Conservation (phyloP, 352 stramenopile genomes). For the Pythium periplocum region DNA sequence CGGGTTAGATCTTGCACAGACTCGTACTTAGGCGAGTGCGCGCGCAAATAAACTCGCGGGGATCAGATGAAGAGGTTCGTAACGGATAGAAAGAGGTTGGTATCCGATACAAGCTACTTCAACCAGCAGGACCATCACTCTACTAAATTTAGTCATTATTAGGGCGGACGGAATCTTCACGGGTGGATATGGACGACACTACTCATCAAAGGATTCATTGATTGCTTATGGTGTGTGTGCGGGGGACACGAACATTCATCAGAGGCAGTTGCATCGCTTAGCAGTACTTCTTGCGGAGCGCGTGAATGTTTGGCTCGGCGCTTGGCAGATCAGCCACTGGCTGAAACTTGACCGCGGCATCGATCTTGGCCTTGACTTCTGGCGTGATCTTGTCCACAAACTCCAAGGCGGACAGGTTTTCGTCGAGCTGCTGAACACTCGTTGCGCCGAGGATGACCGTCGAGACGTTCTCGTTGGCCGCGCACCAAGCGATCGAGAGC, state of each 20-base stretch:
- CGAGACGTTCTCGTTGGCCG: constrained; percentile 49
- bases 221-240: neutral
- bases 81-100: no score
- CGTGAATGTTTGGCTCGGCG: constrained; percentile 20
- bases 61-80: no score
- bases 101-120: no score
- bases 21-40: no score
- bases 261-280: constrained; percentile 7
- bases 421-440: constrained; percentile 40
- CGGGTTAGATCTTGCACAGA: no score
- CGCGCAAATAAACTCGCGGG: no score
- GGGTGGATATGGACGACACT: no score
- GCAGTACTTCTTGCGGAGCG: constrained; percentile 17
- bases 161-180: no score
- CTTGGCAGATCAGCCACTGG: constrained; percentile 4
- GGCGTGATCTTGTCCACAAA: constrained; percentile 40
- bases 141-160: no score
- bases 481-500: constrained; percentile 48
- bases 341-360: constrained; percentile 36
- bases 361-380: constrained; percentile 39
- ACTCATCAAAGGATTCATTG: no score
- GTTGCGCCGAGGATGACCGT: constrained; percentile 54
- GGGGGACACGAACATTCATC: neutral
- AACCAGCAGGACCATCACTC: no score
- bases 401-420: constrained; percentile 41